Evolutionary conservation across 768 basidiomycete genomes (phyloP), one percentile per base, ranked within the genome.

Genomic region (Nidularia pulvinata): DNA sequence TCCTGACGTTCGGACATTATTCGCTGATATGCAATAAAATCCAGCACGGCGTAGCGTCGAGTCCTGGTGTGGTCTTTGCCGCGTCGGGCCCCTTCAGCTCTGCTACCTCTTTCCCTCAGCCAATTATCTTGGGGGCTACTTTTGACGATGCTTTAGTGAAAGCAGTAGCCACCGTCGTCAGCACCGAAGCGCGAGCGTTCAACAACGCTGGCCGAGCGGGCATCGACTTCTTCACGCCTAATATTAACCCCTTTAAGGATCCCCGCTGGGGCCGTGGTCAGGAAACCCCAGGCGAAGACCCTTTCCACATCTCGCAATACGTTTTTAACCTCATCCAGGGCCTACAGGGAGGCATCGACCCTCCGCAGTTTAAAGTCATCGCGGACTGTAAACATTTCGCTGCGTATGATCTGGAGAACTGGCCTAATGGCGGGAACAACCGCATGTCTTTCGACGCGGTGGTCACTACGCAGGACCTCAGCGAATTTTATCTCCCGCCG

Each of bases 211-310:
- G 74, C 9, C 72, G 74, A 9, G 79, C 82, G 3, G 83, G 82
- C 0, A 63, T 83, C 33, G 80, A 83, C 62, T 83, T 73, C 61
- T 84, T 76, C 61, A 83, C 83, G 0, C 83, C 82, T 5, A 84
- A 84, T 55, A 77, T 77, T 59, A 79, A 77, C 56, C 75, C 83
- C 0, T 84, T 84, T 73, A 82, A 77, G 53, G 84, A 85, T 55
- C 83, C 84, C 43, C 81, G 82, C 10, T 84, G 84, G 83, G 83
- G 83, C 5, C 71, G 83, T 45, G 82, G 82, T 0, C 82, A 83
- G 57, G 84, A 84, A 65, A 84, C 83, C 0, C 83, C 82, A 5
- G 83, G 83, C 50, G 83, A 85, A 64, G 84, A 85, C 48, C 76
- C 82, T 0, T 81, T 74, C 66, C 80, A 77, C 54, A 68, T 78